Evolutionary conservation across 441 rosid genomes (phyloP), one percentile per base, ranked within the genome.

Genomic region (Aleurites moluccanus): DNA sequence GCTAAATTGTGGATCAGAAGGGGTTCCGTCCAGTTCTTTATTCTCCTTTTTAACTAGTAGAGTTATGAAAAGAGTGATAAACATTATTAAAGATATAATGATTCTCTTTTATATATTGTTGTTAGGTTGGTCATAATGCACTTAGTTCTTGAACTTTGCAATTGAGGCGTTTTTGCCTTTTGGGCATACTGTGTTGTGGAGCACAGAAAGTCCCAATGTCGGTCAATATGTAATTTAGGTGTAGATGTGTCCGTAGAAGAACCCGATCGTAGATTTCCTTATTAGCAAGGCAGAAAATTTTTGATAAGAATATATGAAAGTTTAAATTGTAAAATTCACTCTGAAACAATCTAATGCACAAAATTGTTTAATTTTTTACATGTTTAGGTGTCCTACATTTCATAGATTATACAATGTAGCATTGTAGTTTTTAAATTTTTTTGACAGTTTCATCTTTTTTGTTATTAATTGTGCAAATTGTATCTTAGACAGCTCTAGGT

Each of bases 251-350:
- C 2, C 3, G 11, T 56, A 6, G 13, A 10, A 10, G 13, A 56
- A 56, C 23, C 61, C 7, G n/a, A 23, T n/a, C 3, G 61, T 56
- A 21, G 28, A 21, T n/a, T 56, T 61, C 20, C 65, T 61, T 18
- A 61, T 28, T 61, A 30, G 35, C 38, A 30, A 14, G 35, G 50
- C 68, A 40, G 6, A 64, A 28, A 64, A 42, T 3, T n/a, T n/a
- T 8, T 38, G 14, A 6, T 15, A 20, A 33, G 49, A 27, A 30
- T 10, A 21, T 56, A 15, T 6, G 10, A 44, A 56, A 20, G 27
- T 67, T 72, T 72, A 59, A 28, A 27, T 45, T 60, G 20, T 20
- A 25, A 3, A 11, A 16, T 15, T 61, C 75, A 28, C 45, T 71
- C 44, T n/a, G n/a, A n/a, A n/a, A n/a, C n/a, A n/a, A n/a, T n/a